Conservation (phyloP, 2,329 filamentous ascomycete genomes). For the Coniochaeta sp. region DNA sequence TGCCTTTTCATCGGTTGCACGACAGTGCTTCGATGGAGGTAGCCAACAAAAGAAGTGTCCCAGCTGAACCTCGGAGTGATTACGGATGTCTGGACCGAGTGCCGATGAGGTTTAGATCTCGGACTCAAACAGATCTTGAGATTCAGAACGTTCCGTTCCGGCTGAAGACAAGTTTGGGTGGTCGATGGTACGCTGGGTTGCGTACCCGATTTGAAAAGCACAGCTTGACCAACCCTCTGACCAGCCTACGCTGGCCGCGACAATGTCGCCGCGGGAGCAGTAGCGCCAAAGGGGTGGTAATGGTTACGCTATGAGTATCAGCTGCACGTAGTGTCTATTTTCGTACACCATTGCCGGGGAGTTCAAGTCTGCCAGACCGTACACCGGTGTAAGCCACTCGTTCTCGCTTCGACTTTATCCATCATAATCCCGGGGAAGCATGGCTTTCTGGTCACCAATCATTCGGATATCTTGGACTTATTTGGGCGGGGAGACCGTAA, state of each 20-base stretch:
- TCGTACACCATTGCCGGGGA: background rate
- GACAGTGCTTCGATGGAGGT: no score
- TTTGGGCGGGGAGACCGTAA: background rate
- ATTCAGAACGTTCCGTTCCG: background rate
- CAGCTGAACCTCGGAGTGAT: background rate
- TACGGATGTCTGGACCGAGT: background rate
- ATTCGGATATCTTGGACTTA: background rate
- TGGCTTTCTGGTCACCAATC: background rate
- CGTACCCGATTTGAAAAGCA: background rate
- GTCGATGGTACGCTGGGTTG: background rate
- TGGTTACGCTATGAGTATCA: background rate
- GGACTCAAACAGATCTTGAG: background rate
- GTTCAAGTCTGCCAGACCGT: background rate
- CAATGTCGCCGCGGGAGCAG: background rate
- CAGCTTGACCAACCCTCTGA: no score
- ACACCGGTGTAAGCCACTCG: background rate
- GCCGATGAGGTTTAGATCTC: background rate
- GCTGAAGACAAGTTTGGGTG: background rate
- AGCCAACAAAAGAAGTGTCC: background rate
- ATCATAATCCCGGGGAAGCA: background rate
- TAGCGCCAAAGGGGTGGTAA: background rate
- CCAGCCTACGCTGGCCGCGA: no score
- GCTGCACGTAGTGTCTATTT: background rate
- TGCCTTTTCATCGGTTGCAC: no score
- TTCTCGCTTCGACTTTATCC: background rate